These are phyloP conservation scores for Ramularia endophylla DNA, from an alignment of 2,329 filamentous ascomycete species.

Conservation along the genomic window DNA sequence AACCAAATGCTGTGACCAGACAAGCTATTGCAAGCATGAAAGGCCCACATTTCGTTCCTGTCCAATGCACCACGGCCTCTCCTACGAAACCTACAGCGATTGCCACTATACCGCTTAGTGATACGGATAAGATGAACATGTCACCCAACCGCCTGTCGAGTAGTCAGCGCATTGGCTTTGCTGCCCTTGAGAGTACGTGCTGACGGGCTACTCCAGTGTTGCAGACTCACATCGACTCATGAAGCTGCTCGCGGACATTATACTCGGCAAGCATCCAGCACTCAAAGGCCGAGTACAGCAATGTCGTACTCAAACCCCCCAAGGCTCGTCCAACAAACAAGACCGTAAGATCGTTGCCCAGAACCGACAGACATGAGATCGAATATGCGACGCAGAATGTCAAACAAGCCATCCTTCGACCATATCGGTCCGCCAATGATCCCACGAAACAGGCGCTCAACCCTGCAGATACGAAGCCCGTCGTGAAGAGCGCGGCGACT, in stretches of 20 bases:
- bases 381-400: slow-evolving; percentile 51
- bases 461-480: slow-evolving; percentile 46
- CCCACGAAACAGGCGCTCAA: slow-evolving; percentile 46
- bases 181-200: too few species aligned
- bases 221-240: not conserved
- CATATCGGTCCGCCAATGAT: slow-evolving; percentile 45
- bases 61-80: slow-evolving; percentile 45
- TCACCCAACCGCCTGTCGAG: slow-evolving; percentile 43
- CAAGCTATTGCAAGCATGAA: slow-evolving; percentile 44
- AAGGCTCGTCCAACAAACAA: slow-evolving; percentile 50
- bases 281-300: slow-evolving; percentile 56
- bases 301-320: slow-evolving; percentile 50
- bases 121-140: slow-evolving; percentile 50
- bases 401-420: slow-evolving; percentile 49
- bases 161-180: too few species aligned
- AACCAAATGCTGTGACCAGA: slow-evolving; percentile 40
- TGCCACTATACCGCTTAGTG: slow-evolving; percentile 51
- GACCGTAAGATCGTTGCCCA: slow-evolving; percentile 41
- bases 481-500: slow-evolving; percentile 43
- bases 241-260: slow-evolving; percentile 39
- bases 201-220: too few species aligned
- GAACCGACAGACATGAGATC: slow-evolving; percentile 48
- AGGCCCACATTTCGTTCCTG: slow-evolving; percentile 48
- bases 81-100: slow-evolving; percentile 50
- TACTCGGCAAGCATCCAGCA: slow-evolving; percentile 58